These are phyloP conservation scores for Lipomyces anomalus DNA, from an alignment of 805 yeast species.

Conservation along the genomic window DNA sequence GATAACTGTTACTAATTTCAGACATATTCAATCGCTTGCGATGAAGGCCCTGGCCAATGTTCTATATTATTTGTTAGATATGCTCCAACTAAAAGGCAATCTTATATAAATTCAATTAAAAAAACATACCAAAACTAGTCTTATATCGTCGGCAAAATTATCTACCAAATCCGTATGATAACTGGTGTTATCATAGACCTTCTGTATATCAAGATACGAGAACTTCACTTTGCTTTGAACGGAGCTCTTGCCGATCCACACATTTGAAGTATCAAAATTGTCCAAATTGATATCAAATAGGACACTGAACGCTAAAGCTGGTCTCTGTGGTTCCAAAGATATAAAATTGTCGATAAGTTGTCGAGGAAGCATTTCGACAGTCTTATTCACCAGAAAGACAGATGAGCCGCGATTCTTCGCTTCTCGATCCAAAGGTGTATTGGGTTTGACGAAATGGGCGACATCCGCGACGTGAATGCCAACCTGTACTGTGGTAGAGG, in stretches of 20 bases:
- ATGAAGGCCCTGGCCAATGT: not conserved
- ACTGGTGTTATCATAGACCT: no score
- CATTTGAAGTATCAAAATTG: slow-evolving; percentile 64
- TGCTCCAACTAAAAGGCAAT: not conserved
- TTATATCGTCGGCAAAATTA: not conserved
- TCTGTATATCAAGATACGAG: slow-evolving; percentile 44
- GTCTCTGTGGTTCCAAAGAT: slow-evolving; percentile 56
- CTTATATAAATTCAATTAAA: not conserved
- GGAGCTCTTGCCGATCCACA: slow-evolving; percentile 69
- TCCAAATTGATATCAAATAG: slow-evolving; percentile 72
- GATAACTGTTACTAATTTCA: slow-evolving; percentile 25
- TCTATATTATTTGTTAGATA: not conserved
- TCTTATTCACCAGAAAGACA: slow-evolving; percentile 76
- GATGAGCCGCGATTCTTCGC: slow-evolving; percentile 86
- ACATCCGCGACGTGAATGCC: slow-evolving; percentile 86
- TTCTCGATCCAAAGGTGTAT: slow-evolving; percentile 76
- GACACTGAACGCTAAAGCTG: slow-evolving; percentile 66
- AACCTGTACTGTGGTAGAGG: slow-evolving; percentile 60
- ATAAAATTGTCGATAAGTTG: slow-evolving; percentile 50
- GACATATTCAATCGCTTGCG: not conserved
- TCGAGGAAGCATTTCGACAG: slow-evolving; percentile 62
- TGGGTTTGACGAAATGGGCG: slow-evolving; percentile 62
- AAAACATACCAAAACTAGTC: not conserved
- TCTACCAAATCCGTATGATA: no score
- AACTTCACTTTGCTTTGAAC: slow-evolving; percentile 59